phyloP scores from a whole-genome alignment of 495 filamentous ascomycete species.

The Penicillium crystallinum region DNA sequence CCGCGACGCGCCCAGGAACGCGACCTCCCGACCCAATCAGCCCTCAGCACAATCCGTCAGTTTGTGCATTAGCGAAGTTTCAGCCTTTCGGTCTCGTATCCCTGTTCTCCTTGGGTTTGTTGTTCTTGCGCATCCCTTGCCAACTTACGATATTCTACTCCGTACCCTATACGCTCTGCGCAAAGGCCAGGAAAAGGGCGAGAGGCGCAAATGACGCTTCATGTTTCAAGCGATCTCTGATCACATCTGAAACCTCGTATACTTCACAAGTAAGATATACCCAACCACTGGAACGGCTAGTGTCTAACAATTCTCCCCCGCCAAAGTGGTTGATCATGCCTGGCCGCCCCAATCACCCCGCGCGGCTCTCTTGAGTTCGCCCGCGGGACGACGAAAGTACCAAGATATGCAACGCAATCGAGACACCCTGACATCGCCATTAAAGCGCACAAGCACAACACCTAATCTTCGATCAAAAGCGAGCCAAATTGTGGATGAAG shows the following conservation, averaged over 20 bases:
- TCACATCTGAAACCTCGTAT: background rate
- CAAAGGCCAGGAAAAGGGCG: slow-evolving; percentile 12
- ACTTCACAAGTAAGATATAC: slow-evolving; percentile 1
- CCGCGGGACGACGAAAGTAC: slow-evolving; percentile 66
- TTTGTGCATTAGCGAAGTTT: slow-evolving; percentile 12
- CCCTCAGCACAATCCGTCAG: slow-evolving; percentile 21
- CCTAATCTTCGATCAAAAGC: slow-evolving; percentile 36
- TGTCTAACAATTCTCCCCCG: background rate
- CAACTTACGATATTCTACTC: slow-evolving; percentile 1
- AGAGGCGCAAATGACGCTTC: slow-evolving; percentile 16
- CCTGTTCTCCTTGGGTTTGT: background rate
- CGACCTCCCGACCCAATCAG: slow-evolving; percentile 22
- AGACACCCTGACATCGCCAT: slow-evolving; percentile 62
- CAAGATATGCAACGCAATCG: slow-evolving; percentile 58
- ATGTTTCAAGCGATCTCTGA: slow-evolving; percentile 3
- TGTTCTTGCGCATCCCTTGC: slow-evolving; percentile 11
- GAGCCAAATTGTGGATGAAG: slow-evolving; percentile 29
- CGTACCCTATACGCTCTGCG: background rate
- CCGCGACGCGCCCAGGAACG: slow-evolving; percentile 28
- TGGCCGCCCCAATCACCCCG: slow-evolving; percentile 89
- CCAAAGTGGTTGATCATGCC: slow-evolving; percentile 47
- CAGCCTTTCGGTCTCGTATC: background rate
- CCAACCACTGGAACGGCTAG: background rate
- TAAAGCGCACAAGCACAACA: slow-evolving; percentile 44
- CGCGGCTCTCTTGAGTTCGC: slow-evolving; percentile 77